phyloP scores from a whole-genome alignment of 1,139 yeast species.

The Suhomyces guaymorum region DNA sequence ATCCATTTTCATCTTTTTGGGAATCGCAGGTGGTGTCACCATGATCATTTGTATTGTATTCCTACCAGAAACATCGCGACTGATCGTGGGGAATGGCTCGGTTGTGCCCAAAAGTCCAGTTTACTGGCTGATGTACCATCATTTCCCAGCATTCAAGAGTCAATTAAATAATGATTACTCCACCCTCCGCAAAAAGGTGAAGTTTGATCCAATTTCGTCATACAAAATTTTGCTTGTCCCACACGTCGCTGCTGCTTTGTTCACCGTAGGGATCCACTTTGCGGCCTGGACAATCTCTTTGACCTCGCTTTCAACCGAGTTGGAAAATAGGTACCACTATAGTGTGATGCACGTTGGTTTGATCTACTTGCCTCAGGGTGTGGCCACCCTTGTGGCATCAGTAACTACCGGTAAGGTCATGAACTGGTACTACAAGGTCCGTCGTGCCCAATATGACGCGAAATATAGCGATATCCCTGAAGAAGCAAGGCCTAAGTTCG shows the following conservation, averaged over 20 bases:
- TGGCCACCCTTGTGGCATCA: constrained; percentile 33
- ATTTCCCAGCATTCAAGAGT: constrained; percentile 25
- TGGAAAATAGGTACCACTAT: constrained; percentile 36
- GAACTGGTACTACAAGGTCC: constrained; percentile 30
- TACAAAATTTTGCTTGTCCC: constrained; percentile 29
- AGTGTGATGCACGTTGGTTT: constrained; percentile 39
- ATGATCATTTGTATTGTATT: constrained; percentile 24
- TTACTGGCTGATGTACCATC: constrained; percentile 27
- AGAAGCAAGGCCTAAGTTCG: constrained; percentile 27
- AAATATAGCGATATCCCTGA: constrained; percentile 17
- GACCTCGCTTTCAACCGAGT: constrained; percentile 33
- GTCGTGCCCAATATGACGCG: constrained; percentile 20
- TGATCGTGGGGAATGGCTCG: constrained; percentile 43
- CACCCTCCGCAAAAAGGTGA: constrained; percentile 24
- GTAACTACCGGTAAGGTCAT: constrained; percentile 31
- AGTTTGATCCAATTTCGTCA: constrained; percentile 30
- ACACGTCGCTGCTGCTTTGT: constrained; percentile 26
- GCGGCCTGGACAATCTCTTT: constrained; percentile 41
- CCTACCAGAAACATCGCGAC: constrained; percentile 40
- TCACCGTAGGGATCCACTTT: constrained; percentile 39
- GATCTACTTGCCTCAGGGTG: constrained; percentile 42
- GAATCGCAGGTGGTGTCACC: constrained; percentile 39
- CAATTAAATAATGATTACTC: constrained; percentile 29
- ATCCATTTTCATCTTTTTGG: constrained; percentile 38
- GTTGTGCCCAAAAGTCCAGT: constrained; percentile 25